A percentile compares a stretch with the other conserved stretches of the same genome.
These are phyloP conservation scores for Emergomyces africanus DNA, from an alignment of 2,329 filamentous ascomycete genomes.

Conservation along the genomic window DNA sequence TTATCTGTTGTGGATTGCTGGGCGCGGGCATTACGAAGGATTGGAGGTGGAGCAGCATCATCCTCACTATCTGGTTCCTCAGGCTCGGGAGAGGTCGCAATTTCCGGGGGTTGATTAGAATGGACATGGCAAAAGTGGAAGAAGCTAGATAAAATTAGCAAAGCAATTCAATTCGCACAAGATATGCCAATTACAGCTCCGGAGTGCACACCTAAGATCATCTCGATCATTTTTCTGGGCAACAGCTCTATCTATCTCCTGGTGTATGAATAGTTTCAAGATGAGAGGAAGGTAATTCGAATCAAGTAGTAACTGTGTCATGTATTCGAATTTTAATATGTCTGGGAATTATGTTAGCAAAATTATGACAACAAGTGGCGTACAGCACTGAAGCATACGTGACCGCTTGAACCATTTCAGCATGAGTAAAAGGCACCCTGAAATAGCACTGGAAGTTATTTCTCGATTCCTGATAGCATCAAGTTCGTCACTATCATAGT, in stretches of 20 bases:
- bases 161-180: neutral
- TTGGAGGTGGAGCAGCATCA: conserved; percentile 76
- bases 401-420: conserved; percentile 95
- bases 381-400: conserved; percentile 45
- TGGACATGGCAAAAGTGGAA: conserved; percentile 76
- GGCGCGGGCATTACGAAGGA: conserved; percentile 46
- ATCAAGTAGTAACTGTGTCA: conserved; percentile 85
- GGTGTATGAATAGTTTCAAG: conserved; percentile 84
- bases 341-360: conserved; percentile 39
- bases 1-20: conserved; percentile 20
- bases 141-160: conserved; percentile 46
- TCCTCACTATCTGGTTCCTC: conserved; percentile 38
- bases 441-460: conserved; percentile 81
- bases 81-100: conserved; percentile 21
- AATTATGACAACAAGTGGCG: neutral
- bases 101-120: conserved; percentile 45
- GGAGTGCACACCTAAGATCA: conserved; percentile 55
- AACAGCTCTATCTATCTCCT: conserved; percentile 82
- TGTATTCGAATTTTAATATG: conserved; percentile 87
- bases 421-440: conserved; percentile 74
- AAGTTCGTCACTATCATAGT: conserved; percentile 49
- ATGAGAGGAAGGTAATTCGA: conserved; percentile 90
- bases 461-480: conserved; percentile 73
- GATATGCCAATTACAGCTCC: neutral
- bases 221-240: conserved; percentile 73